Conservation (phyloP, 2,329 filamentous ascomycete species). For the Scleromitrula shiraiana region DNA sequence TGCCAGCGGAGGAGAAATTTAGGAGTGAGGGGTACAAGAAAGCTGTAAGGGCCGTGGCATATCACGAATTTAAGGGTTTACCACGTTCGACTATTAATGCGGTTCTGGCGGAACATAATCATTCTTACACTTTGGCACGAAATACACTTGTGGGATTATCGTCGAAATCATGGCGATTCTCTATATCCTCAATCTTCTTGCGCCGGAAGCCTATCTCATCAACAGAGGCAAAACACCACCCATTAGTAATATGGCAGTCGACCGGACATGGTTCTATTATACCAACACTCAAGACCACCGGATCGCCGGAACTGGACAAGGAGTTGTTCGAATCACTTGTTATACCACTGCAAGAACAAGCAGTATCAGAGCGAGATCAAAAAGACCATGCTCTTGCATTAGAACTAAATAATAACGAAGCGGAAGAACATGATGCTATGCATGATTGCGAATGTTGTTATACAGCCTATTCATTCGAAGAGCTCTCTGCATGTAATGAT, state of each 20-base stretch:
- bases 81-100: conserved; percentile 67
- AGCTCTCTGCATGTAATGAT: conserved; percentile 59
- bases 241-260: conserved; percentile 53
- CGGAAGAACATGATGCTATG: conserved; percentile 46
- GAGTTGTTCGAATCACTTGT: conserved; percentile 54
- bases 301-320: conserved; percentile 54
- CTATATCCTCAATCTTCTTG: conserved; percentile 62
- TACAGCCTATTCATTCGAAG: conserved; percentile 61
- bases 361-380: conserved; percentile 37
- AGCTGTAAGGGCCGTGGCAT: conserved; percentile 60
- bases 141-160: conserved; percentile 61
- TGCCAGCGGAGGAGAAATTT: conserved; percentile 58
- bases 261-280: conserved; percentile 46
- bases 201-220: conserved; percentile 50
- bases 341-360: conserved; percentile 41
- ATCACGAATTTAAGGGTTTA: conserved; percentile 68
- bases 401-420: conserved; percentile 49
- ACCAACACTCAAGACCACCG: conserved; percentile 58
- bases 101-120: conserved; percentile 73
- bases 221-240: conserved; percentile 50
- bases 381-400: conserved; percentile 46
- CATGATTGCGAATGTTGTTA: conserved; percentile 78
- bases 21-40: conserved; percentile 58
- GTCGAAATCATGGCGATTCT: conserved; percentile 69
- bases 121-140: conserved; percentile 66